Percentiles rank a stretch among this genome's conserved stretches.
phyloP scores from a whole-genome alignment of 345 rosid species.

The Mercurialis annua region DNA sequence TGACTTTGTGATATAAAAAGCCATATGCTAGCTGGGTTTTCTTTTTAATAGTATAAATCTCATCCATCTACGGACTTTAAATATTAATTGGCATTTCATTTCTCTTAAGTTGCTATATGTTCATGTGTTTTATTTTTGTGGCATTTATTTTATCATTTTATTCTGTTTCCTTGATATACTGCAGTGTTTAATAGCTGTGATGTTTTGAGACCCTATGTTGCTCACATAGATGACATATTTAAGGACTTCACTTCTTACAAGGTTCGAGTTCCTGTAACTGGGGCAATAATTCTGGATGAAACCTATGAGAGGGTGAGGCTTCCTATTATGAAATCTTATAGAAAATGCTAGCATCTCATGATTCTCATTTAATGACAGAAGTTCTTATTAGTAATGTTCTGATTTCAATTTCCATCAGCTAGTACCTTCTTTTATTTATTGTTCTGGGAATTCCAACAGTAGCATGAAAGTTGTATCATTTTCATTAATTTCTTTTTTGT shows the following conservation, averaged over 20 bases:
- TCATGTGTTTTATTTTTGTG: neutral
- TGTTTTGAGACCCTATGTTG: slow-evolving; percentile 82
- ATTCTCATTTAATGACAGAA: neutral
- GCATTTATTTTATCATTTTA: neutral
- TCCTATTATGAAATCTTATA: slow-evolving; percentile 3
- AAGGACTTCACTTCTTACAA: slow-evolving; percentile 98
- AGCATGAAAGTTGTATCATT: neutral
- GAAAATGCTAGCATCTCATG: neutral
- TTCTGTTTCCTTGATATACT: slow-evolving; percentile 40
- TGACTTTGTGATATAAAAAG: too few species aligned
- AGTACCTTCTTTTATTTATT: neutral
- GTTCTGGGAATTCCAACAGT: neutral
- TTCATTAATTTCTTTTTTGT: neutral
- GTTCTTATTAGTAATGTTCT: neutral
- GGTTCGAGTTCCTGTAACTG: slow-evolving; percentile 94
- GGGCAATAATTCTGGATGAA: slow-evolving; percentile 95
- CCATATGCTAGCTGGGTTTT: too few species aligned
- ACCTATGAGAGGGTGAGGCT: slow-evolving; percentile 83
- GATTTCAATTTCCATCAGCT: slow-evolving; percentile 2
- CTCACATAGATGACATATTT: slow-evolving; percentile 86
- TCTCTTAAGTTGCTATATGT: neutral
- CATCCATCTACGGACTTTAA: neutral
- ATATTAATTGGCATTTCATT: neutral
- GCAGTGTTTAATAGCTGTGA: slow-evolving; percentile 93
- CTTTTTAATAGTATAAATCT: too few species aligned